phyloP scores from a whole-genome alignment of 176 grass and related monocot genomes.

The Eleusine indica region DNA sequence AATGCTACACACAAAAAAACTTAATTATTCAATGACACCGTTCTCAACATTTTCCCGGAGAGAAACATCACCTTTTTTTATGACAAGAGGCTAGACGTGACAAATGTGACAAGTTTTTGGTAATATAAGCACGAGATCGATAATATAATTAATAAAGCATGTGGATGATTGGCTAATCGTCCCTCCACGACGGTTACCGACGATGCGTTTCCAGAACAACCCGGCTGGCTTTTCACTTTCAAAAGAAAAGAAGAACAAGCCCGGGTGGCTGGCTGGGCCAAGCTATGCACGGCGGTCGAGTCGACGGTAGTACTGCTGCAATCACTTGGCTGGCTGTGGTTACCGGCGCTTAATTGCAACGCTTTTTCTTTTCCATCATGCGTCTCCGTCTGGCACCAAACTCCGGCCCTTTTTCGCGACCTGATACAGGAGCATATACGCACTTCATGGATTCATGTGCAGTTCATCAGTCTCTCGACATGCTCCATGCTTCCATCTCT shows the following conservation, averaged over 20 bases:
- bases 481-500: neutral
- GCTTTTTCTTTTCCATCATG: slow-evolving; percentile 13
- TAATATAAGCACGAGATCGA: neutral
- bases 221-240: too few species aligned
- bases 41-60: too few species aligned
- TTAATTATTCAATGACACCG: too few species aligned
- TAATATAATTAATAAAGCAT: neutral
- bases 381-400: slow-evolving; percentile 37
- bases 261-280: neutral
- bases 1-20: too few species aligned
- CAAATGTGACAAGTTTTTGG: neutral
- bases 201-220: neutral
- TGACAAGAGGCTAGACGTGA: neutral
- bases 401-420: neutral
- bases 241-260: too few species aligned
- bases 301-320: too few species aligned
- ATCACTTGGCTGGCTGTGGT: neutral
- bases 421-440: neutral
- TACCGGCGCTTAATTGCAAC: neutral
- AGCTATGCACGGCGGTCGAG: neutral
- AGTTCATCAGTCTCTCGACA: neutral
- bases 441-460: too few species aligned
- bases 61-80: neutral
- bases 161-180: neutral
- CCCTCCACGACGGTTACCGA: neutral